Base-by-base conservation (phyloP, 2,329 filamentous ascomycete species). In the Neopestalotiopsis rosae region DNA sequence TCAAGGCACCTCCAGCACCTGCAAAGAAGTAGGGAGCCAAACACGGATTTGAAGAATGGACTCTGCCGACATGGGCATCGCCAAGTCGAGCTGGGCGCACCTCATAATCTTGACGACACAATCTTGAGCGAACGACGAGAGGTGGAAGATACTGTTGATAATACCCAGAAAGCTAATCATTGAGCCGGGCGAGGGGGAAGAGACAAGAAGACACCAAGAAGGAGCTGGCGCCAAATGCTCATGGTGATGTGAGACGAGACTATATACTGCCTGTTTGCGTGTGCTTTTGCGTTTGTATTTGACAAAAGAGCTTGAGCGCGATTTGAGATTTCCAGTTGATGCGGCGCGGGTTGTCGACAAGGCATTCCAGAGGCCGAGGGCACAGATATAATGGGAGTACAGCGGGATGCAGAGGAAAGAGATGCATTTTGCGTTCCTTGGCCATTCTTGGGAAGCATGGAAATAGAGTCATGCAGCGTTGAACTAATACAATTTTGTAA, bases 1-100 rank as follows among this genome's bases (percentile, higher is more conserved):
- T 95, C 83, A 95, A 95, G 84, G 83, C 87, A 6, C 87, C 87
- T 58, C 83, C 86, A 30, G 79, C 84, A 24, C 86, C 86, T 34
- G 82, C 80, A 68, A 89, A 88, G 84, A 88, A 87, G 79, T 74
- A 56, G 64, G 63, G 45, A 7, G 20, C 40, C 61, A 34, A 12
- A 49, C 34, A 45, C 45, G 61, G 20, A 52, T 14, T 9, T 62
- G 14, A 42, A 12, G 14, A 14, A 14, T 14, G 24, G 30, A 59
- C 57, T 28, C 57, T 17, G 12, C 24, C 28, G 32, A 62, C 13
- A 62, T 10, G 59, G 20, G 59, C 34, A 62, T 38, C 30, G 59
- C 32, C 24, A 38, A 64, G 38, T 64, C 61, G 61, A 64, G 61
- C 61, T 64, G 61, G 61, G 61, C 61, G 30, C 61, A 52, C 40